Evolutionary conservation across 1,284 basidiomycete species (phyloP), one percentile per base, ranked within the genome.

Genomic region (Ustilago tritici): DNA sequence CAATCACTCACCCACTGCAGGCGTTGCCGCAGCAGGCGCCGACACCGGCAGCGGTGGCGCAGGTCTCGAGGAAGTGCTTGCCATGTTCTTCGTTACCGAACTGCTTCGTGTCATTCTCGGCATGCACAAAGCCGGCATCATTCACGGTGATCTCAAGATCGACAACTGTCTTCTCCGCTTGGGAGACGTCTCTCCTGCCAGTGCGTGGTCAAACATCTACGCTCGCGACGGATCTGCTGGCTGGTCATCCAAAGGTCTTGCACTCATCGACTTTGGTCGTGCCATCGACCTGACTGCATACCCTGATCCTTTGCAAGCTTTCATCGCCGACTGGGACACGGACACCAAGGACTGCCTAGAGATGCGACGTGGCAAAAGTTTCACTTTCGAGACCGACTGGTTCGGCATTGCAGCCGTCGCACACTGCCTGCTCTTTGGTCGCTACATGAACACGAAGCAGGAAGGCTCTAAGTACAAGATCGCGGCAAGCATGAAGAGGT

Each of bases 131-230:
- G 88, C 89, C 0, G 92, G 93, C 17, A 92, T 98, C 87, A 93
- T 99, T 78, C 97, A 99, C 82, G 96, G 97, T 49, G 97, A 99
- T 88, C 89, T 99, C 80, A 99, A 99, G 89, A 98, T 98, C 85
- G 97, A 99, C 88, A 99, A 99, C 87, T 98, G 95, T 85, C 90
- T 99, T 14, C 88, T 99, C 9, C 91, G 97, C 4, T 89, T 99
- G 34, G 93, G 95, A 12, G 92, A 94, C 58, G 73, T 80, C 9
- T 91, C 92, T 0, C 91, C 91, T 17, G 91, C 91, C 2, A 71
- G 66, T 17, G 87, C 89, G 0, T 95, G 96, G 93, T 90, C 91
- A 2, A 88, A 90, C 61, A 87, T 89, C 28, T 99, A 98, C 87
- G 89, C 91, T 54, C 90, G 92, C 2, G 88, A 89, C 0, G 95